Evolutionary conservation across 305 asterid genomes (phyloP).

Genomic region (Solanum hybrid): DNA sequence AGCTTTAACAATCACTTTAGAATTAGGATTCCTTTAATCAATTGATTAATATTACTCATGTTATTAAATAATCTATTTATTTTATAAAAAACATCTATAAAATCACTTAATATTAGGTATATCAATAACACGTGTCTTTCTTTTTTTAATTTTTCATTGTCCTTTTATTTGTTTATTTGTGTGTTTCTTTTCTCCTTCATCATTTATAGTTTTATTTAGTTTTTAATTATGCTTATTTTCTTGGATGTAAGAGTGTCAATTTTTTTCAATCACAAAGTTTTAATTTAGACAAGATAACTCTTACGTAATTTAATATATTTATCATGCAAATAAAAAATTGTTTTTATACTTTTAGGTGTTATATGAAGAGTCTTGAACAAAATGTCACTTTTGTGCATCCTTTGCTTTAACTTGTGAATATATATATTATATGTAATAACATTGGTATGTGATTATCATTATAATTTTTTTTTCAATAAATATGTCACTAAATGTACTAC

Average conservation of each 20-base stretch:
- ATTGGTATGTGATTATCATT: background rate
- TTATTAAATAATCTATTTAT: background rate
- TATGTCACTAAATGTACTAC: background rate
- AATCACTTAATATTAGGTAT: background rate
- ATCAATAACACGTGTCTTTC: background rate
- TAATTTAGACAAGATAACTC: background rate
- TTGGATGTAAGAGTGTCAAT: background rate
- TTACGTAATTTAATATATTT: background rate
- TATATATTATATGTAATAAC: background rate
- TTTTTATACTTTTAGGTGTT: background rate
- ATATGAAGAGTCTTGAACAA: background rate
- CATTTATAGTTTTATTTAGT: background rate
- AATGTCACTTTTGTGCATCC: background rate
- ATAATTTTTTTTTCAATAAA: no score
- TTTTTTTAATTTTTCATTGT: background rate
- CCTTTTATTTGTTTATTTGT: background rate
- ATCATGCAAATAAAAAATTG: background rate
- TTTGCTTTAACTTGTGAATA: no score
- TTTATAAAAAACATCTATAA: background rate
- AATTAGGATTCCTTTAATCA: background rate
- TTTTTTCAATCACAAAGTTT: background rate
- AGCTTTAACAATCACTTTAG: background rate
- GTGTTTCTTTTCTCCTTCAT: background rate
- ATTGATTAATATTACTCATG: background rate
- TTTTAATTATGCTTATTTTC: no score